Base-by-base conservation (phyloP, 768 basidiomycete genomes). In the Serpula lacrymans region DNA sequence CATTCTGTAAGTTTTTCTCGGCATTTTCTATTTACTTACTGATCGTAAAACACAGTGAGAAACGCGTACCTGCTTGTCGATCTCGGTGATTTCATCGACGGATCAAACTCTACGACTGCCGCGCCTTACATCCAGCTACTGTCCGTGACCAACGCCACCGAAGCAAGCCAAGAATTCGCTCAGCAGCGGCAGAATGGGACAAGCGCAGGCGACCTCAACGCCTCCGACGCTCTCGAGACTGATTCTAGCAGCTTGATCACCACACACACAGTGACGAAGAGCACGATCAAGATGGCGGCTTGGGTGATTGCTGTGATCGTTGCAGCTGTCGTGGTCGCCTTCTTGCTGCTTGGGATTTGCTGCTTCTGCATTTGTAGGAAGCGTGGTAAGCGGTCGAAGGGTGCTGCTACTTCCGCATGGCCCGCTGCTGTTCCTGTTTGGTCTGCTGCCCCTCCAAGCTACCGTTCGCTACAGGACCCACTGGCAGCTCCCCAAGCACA, bases 91-190 rank as follows among this genome's bases (percentile, higher is more conserved):
- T 76, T 80, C 57, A 60, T 79, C 43, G 58, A 73, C 34, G 72
- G 63, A 17, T 59, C 68, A 34, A 48, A 60, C 9, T 43, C 63
- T 12, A 55, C 56, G 12, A 57, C 60, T 31, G 55, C 58, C 34
- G 67, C 59, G 21, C 82, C 84, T 0, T 87, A 72, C 62, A 65
- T 84, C 30, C 84, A 87, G 51, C 61, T 87, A 12, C 68, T 82
- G 30, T 70, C 82, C 0, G 64, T 67, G 7, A 85, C 84, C 6
- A 62, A 70, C 37, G 63, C 77, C 47, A 53, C 61, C 21, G 50
- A 63, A 64, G 72, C 69, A 11, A 13, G 46, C 31, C 13, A 37
- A 25, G 52, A 48, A 34, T 55, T 50, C 28, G 41, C 39, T 18
- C 31, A 5, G 4, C 35, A 51, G 9, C 53, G 54, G 39, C 28